Base-by-base conservation (phyloP, 768 basidiomycete species). In the Russula foetens region DNA sequence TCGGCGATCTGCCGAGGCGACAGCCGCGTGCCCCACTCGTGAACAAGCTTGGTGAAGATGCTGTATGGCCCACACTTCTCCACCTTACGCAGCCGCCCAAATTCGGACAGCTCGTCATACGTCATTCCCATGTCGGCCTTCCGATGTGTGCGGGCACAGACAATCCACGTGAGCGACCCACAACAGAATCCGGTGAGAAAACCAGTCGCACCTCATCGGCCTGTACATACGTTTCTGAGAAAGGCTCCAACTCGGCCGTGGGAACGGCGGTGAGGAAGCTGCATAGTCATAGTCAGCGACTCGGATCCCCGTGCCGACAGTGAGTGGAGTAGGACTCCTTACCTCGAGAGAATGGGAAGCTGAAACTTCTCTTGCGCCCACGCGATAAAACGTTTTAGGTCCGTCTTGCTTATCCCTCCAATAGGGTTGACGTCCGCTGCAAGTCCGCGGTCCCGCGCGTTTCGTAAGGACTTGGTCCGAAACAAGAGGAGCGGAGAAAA, bases 111-210 rank as follows among this genome's bases (percentile, higher is more conserved):
- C 67, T 98, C 97, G 66, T 98, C 90, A 69, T 98, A 98, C 0
- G 96, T 97, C 97, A 98, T 98, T 9, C 96, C 96, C 96, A 98
- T 98, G 68, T 98, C 96, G 19, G 83, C 92, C 92, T 92, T 64
- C 9, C n/a, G n/a, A n/a, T n/a, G n/a, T n/a, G n/a, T n/a, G n/a
- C n/a, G n/a, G n/a, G n/a, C n/a, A n/a, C n/a, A n/a, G n/a, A n/a
- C n/a, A n/a, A n/a, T n/a, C n/a, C n/a, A n/a, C n/a, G n/a, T n/a
- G n/a, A n/a, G n/a, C n/a, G n/a, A n/a, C n/a, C n/a, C n/a, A n/a
- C n/a, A n/a, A n/a, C 39, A 26, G 24, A 28, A 43, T 11, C 28
- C 39, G 53, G 52, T n/a, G 38, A 11, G 35, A 15, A 41, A 41
- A 28, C 11, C 28, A 7, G 17, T 65, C 75, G 46, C 58, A 88